Base-by-base conservation (phyloP, 371 early-diverging fungal species). In the Dichotomocladium elegans region DNA sequence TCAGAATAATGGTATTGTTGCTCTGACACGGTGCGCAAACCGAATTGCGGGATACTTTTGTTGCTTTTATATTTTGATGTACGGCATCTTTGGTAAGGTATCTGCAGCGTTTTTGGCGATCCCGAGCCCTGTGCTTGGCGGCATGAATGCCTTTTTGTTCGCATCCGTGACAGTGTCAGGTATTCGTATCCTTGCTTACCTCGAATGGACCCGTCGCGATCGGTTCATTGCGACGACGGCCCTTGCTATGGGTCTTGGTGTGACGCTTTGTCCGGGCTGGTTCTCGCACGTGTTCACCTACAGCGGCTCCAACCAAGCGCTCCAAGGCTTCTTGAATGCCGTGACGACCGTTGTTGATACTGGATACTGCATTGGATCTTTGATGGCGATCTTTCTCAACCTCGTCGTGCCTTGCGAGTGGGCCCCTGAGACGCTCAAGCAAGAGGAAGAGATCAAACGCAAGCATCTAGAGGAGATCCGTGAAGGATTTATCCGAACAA, bases 1-100 rank as follows among this genome's bases (percentile, higher is more conserved):
- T 4, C 83, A 84, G 48, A 83, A 84, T 57, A 85, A 84, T 54
- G 83, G 83, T 55, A 76, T 83, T 46, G 68, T 83, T 37, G 80
- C 85, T 9, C 55, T 80, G 58, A 33, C 76, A 6, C 68, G 82
- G 14, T 85, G 85, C 52, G 84, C 85, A 42, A 85, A 79, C 51
- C 77, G 80, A 27, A 55, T 73, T 43, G 85, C 83, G 11, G 85
- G 85, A 15, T 83, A 82, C 50, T 79, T 77, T 63, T 74, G 75
- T 47, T 83, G 84, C 41, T 34, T 79, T 25, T 82, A 77, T 48
- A 60, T 85, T 47, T 60, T 85, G 21, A 55, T 83, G 17, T 80
- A 70, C 66, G 83, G 83, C 19, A 64, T 83, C 57, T 80, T 83
- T 57, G 74, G 80, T 42, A 83, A 83, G 60, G 74, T 83, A 27